Evolutionary conservation across 2,329 filamentous ascomycete genomes (phyloP).

Genomic region (Harringtonia lauricola): DNA sequence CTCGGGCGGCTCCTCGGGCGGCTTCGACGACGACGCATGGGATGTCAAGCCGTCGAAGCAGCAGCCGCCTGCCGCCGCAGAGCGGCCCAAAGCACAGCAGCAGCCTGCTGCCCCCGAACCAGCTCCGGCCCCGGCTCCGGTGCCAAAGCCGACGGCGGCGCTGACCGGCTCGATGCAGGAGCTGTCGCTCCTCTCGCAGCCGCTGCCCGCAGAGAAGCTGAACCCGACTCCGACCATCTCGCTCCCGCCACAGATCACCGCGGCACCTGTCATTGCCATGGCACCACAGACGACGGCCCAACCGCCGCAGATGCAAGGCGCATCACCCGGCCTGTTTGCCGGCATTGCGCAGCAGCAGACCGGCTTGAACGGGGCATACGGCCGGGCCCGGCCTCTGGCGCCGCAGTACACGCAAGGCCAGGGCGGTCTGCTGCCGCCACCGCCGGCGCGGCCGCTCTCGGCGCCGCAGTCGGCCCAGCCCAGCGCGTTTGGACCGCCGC

Average conservation of each 20-base stretch:
- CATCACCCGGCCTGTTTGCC: slow-evolving; percentile 48
- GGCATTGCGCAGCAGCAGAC: slow-evolving; percentile 35
- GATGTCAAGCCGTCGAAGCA: slow-evolving; percentile 77
- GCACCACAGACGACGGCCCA: slow-evolving; percentile 18
- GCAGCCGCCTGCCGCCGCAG: slow-evolving; percentile 15
- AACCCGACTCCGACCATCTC: slow-evolving; percentile 17
- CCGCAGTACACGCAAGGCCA: slow-evolving; percentile 51
- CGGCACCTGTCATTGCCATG: slow-evolving; percentile 15
- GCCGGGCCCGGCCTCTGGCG: slow-evolving; percentile 59
- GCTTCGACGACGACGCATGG: slow-evolving; percentile 97
- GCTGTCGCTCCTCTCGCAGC: slow-evolving; percentile 40
- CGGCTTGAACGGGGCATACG: slow-evolving; percentile 29
- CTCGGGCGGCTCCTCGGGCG: slow-evolving; percentile 23
- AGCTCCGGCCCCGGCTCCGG: slow-evolving; percentile 23
- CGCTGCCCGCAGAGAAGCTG: slow-evolving; percentile 38
- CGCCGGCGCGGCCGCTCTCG: slow-evolving; percentile 67
- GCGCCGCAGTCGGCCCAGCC: slow-evolving; percentile 74
- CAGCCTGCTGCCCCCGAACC: slow-evolving; percentile 15
- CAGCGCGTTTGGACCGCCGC: slow-evolving; percentile 60
- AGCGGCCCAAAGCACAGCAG: slow-evolving; percentile 1
- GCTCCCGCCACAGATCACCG: slow-evolving; percentile 21
- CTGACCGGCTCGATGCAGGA: slow-evolving; percentile 59
- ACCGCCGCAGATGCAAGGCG: slow-evolving; percentile 36
- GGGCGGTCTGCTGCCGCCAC: slow-evolving; percentile 57
- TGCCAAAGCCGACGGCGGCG: slow-evolving; percentile 25